A percentile compares a stretch with the other conserved stretches of the same genome.
phyloP scores from a whole-genome alignment of 2,329 filamentous ascomycete genomes.

The Cladophialophora chaetospira region DNA sequence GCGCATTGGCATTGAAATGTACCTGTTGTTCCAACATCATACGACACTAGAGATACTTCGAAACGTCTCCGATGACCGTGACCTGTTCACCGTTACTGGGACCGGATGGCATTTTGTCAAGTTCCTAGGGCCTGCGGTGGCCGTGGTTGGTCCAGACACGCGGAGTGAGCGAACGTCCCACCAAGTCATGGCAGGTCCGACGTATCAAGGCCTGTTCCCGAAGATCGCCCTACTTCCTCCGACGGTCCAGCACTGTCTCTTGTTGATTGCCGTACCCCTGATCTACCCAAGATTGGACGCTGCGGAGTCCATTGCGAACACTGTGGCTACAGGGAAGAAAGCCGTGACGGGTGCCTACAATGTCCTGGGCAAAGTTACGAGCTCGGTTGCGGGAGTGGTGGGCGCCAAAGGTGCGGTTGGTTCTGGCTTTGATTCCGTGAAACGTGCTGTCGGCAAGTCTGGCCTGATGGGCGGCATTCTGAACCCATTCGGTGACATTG shows the following conservation, averaged over 20 bases:
- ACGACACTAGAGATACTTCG: conserved; percentile 91
- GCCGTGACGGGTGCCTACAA: conserved; percentile 97
- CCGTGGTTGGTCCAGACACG: conserved; percentile 86
- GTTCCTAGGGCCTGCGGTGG: conserved; percentile 86
- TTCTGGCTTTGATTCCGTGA: conserved; percentile 90
- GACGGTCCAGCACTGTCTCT: conserved; percentile 93
- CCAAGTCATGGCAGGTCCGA: conserved; percentile 92
- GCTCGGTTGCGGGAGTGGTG: conserved; percentile 91
- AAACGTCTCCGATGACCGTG: conserved; percentile 81
- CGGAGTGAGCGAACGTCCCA: conserved; percentile 87
- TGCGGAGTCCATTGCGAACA: conserved; percentile 87
- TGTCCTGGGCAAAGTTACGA: conserved; percentile 89
- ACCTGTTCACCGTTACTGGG: conserved; percentile 96
- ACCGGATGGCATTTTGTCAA: conserved; percentile 99
- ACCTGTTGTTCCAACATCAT: conserved; percentile 96
- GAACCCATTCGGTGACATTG: conserved; percentile 94
- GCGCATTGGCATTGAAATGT: conserved; percentile 94
- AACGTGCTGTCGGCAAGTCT: conserved; percentile 93
- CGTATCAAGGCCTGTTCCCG: conserved; percentile 95
- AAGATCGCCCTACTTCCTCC: conserved; percentile 89
- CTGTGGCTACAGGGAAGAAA: conserved; percentile 92
- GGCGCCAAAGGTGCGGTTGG: conserved; percentile 91
- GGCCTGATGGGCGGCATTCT: conserved; percentile 94
- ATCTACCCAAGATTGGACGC: conserved; percentile 89
- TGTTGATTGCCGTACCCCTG: conserved; percentile 90